phyloP scores from a whole-genome alignment of 2,329 filamentous ascomycete genomes.

The Scedosporium minutisporum region DNA sequence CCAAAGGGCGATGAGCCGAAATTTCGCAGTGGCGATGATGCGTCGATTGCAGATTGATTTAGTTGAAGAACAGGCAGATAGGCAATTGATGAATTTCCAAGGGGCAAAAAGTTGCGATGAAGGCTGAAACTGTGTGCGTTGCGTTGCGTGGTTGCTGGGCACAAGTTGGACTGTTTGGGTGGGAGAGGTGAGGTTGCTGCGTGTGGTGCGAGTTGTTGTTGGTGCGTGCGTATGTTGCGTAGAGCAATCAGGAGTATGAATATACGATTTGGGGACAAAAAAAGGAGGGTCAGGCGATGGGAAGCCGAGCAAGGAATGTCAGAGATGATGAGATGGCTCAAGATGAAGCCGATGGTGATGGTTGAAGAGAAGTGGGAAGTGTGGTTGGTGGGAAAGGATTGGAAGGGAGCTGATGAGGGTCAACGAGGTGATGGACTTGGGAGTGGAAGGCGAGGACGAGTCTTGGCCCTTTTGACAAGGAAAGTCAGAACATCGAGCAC shows the following conservation, averaged over 20 bases:
- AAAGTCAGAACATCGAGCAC: background rate
- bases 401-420: constrained; percentile 30
- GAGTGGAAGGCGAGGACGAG: constrained; percentile 30
- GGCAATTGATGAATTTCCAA: background rate
- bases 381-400: constrained; percentile 24
- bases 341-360: constrained; percentile 10
- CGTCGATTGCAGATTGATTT: background rate
- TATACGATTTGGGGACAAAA: constrained; percentile 6
- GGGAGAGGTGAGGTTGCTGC: background rate
- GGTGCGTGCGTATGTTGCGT: background rate
- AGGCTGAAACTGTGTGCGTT: background rate
- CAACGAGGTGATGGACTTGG: constrained; percentile 10
- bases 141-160: background rate
- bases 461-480: constrained; percentile 12
- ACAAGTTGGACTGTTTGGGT: background rate
- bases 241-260: background rate
- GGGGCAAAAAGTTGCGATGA: background rate
- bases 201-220: background rate
- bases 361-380: constrained; percentile 14
- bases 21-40: background rate
- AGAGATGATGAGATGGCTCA: constrained; percentile 17
- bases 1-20: background rate
- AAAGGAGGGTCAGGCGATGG: constrained; percentile 26
- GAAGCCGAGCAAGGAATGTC: constrained; percentile 26
- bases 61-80: background rate